Conservation (phyloP, 1,284 basidiomycete genomes). For the Ceratobasidium sp. region DNA sequence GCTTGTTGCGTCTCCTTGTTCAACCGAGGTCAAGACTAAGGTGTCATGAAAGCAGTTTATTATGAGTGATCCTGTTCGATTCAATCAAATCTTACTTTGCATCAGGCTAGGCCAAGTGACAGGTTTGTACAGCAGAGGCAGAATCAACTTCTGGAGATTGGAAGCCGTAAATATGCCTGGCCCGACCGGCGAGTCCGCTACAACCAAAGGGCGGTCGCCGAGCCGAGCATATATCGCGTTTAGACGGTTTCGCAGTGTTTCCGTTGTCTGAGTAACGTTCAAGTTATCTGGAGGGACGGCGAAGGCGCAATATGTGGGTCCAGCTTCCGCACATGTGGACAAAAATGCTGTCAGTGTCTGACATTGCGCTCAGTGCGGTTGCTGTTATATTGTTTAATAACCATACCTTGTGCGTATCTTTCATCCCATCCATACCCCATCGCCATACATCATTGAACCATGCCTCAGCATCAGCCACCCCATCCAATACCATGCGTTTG, state of each 20-base stretch:
- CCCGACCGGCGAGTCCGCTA: conserved; percentile 18
- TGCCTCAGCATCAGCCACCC: conserved; percentile 48
- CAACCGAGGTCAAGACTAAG: conserved; percentile 12
- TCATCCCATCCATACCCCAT: conserved; percentile 50
- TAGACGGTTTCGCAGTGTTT: conserved; percentile 26
- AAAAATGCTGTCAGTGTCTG: conserved; percentile 46
- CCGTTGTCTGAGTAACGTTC: background rate
- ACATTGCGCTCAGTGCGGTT: background rate
- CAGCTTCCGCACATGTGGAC: conserved; percentile 44
- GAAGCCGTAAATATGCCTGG: conserved; percentile 32
- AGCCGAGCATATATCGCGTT: conserved; percentile 3
- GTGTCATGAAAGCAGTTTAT: too few relatives aligned
- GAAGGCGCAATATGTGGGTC: conserved; percentile 45
- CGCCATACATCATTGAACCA: conserved; percentile 51
- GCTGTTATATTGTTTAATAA: background rate
- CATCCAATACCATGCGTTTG: conserved; percentile 52
- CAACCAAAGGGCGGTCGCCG: background rate
- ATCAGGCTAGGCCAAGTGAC: background rate
- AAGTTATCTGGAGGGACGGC: background rate
- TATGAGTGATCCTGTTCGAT: conserved; percentile 8
- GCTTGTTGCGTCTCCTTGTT: conserved; percentile 14
- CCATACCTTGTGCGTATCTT: conserved; percentile 49
- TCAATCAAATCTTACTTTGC: background rate
- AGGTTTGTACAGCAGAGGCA: conserved; percentile 5
- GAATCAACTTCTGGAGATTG: background rate